Evolutionary conservation across 176 grass and related monocot species (phyloP).

Genomic region (Aegilops bicornis): DNA sequence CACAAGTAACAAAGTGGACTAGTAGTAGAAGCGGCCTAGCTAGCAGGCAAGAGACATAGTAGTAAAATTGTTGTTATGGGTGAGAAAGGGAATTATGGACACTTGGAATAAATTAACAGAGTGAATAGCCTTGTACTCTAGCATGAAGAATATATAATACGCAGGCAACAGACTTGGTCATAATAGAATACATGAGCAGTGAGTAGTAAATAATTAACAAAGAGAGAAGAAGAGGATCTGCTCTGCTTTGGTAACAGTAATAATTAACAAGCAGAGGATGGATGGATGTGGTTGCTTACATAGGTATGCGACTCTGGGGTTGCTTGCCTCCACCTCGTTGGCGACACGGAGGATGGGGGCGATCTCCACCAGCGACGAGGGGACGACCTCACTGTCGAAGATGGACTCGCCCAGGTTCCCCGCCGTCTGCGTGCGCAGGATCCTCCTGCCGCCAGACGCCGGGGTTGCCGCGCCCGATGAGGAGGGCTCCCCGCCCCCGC

Average conservation of each 20-base stretch:
- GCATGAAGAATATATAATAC: neutral
- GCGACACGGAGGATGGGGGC: conserved; percentile 88
- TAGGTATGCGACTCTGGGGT: conserved; percentile 74
- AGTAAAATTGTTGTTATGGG: too few species aligned
- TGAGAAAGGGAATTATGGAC: neutral
- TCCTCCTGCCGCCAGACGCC: conserved; percentile 24
- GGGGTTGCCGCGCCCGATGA: neutral
- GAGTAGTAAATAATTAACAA: neutral
- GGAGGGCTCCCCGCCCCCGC: neutral
- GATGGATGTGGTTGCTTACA: conserved; percentile 19
- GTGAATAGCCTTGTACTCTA: too few species aligned
- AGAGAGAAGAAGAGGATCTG: neutral
- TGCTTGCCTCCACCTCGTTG: conserved; percentile 73
- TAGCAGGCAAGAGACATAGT: too few species aligned
- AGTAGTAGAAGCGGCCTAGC: too few species aligned
- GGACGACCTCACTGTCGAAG: conserved; percentile 92
- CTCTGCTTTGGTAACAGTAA: neutral
- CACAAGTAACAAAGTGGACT: too few species aligned
- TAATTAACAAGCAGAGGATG: neutral
- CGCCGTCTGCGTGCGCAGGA: conserved; percentile 66
- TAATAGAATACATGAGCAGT: neutral
- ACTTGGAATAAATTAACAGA: neutral
- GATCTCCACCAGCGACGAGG: conserved; percentile 77
- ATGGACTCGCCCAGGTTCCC: conserved; percentile 79
- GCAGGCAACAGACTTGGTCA: neutral